Percentiles rank a stretch among this genome's conserved stretches.
phyloP scores from a whole-genome alignment of 306 rosid species.

The Trifolium repens region DNA sequence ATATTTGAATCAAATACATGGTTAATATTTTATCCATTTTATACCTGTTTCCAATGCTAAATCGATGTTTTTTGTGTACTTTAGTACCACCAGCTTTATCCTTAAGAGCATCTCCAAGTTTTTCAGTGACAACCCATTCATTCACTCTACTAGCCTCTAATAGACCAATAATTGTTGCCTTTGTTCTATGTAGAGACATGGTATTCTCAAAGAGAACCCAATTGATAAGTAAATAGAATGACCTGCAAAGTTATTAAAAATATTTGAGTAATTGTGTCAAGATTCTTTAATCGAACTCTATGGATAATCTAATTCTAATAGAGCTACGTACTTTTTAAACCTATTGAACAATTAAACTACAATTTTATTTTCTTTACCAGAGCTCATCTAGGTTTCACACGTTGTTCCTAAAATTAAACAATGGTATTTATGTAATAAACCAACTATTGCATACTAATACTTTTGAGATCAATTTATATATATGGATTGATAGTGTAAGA shows the following conservation, averaged over 20 bases:
- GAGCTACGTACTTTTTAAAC: too few species aligned
- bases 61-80: conserved; percentile 50
- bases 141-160: conserved; percentile 71
- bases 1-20: too few species aligned
- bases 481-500: too few species aligned
- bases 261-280: background rate
- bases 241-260: conserved; percentile 56
- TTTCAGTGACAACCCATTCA: conserved; percentile 93
- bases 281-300: background rate
- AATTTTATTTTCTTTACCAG: too few species aligned
- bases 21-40: background rate
- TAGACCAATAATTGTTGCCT: conserved; percentile 83
- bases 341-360: too few species aligned
- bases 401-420: too few species aligned
- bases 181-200: conserved; percentile 83
- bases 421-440: too few species aligned
- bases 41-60: conserved; percentile 75
- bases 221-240: conserved; percentile 66
- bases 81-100: conserved; percentile 47
- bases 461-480: too few species aligned
- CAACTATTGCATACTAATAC: too few species aligned
- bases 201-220: conserved; percentile 93
- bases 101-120: conserved; percentile 79
- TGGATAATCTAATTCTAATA: too few species aligned
- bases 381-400: too few species aligned